These are phyloP conservation scores for Cercospora brassicicola DNA, from an alignment of 2,329 filamentous ascomycete genomes.

Conservation along the genomic window DNA sequence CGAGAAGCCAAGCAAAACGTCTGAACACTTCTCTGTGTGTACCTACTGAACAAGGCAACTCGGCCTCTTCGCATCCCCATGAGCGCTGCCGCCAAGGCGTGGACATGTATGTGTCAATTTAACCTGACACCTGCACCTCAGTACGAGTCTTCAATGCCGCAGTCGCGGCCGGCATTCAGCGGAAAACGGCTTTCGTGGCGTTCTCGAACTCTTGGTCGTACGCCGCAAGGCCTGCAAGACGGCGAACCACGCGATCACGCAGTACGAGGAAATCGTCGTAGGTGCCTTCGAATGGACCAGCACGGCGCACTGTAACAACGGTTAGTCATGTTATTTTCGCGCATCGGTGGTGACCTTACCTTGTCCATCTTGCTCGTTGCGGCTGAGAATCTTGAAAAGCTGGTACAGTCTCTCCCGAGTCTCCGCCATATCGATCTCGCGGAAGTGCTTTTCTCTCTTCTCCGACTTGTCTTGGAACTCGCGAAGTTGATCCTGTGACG, in stretches of 20 bases:
- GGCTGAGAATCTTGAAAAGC: neutral
- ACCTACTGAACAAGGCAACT: neutral
- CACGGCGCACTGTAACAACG: conserved; percentile 2
- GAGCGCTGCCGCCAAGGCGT: neutral
- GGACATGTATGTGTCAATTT: neutral
- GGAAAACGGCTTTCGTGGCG: neutral
- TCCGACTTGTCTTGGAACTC: neutral
- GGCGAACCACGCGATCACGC: conserved; percentile 15
- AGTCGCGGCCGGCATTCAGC: neutral
- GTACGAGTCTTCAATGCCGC: neutral
- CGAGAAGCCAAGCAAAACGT: neutral
- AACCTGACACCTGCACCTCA: neutral
- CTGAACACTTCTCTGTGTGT: neutral
- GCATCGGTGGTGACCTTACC: neutral
- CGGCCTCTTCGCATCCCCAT: neutral
- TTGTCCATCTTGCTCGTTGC: conserved; percentile 10
- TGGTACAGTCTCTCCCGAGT: conserved; percentile 6
- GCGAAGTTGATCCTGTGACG: neutral
- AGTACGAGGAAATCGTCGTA: conserved; percentile 20
- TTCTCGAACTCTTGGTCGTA: conserved; percentile 7
- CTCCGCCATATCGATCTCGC: conserved; percentile 6
- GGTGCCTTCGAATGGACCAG: conserved; percentile 15
- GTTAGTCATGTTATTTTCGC: neutral
- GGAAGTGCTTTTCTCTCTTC: conserved; percentile 2
- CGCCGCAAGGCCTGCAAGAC: conserved; percentile 16